These are phyloP conservation scores for Neophaeococcomyces mojaviensis DNA, from an alignment of 2,329 filamentous ascomycete species.

Conservation along the genomic window DNA sequence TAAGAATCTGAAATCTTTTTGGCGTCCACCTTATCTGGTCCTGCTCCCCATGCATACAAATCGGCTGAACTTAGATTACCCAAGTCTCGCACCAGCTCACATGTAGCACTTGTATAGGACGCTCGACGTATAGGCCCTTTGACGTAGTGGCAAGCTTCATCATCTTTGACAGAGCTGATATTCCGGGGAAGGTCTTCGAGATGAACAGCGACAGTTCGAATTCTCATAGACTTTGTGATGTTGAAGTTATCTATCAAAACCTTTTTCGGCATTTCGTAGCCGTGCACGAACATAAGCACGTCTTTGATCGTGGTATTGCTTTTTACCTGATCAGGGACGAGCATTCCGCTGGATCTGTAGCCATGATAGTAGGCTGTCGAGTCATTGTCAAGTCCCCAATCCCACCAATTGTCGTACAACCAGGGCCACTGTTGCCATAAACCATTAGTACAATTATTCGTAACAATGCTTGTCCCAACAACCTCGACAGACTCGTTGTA, in stretches of 20 bases:
- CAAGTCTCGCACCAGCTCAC: constrained; percentile 3
- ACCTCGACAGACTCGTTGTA: constrained; percentile 1
- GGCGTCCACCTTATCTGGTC: constrained; percentile 2
- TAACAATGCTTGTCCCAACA: constrained; percentile 1
- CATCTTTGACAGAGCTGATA: constrained; percentile 1
- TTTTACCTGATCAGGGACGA: too few relatives aligned
- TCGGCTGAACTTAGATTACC: background rate
- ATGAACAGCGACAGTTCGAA: constrained; percentile 8
- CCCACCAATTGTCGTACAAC: background rate
- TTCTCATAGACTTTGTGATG: constrained; percentile 1
- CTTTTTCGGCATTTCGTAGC: background rate
- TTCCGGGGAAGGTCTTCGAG: constrained; percentile 8
- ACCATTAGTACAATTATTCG: constrained; percentile 8
- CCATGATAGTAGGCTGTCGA: background rate
- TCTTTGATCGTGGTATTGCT: constrained; percentile 7
- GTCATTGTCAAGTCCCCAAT: background rate
- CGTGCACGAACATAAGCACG: constrained; percentile 10
- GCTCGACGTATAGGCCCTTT: constrained; percentile 7
- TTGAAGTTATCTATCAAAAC: background rate
- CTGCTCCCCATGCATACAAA: constrained; percentile 3
- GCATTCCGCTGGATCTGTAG: background rate
- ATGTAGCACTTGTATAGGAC: constrained; percentile 11
- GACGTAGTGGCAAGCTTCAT: background rate
- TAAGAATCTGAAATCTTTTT: background rate
- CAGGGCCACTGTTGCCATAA: constrained; percentile 6